Percentiles rank a stretch among this genome's conserved stretches.
These are phyloP conservation scores for Trametes polyzona DNA, from an alignment of 1,284 basidiomycete species.

Conservation along the genomic window DNA sequence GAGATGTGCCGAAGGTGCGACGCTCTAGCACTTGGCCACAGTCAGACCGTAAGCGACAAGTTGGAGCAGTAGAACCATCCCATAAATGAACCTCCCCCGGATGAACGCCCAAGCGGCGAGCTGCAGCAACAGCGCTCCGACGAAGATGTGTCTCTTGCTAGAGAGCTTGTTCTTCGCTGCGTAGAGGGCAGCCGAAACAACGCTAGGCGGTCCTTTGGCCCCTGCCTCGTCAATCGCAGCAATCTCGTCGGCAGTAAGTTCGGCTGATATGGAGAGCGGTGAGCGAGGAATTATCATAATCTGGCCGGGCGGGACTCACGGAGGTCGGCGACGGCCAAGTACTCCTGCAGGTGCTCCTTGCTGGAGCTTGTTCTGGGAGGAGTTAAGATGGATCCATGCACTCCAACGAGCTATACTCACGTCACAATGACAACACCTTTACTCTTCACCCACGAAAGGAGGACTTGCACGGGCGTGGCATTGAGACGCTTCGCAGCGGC, in stretches of 20 bases:
- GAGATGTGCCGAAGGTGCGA: no score
- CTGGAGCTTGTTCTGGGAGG: conserved; percentile 63
- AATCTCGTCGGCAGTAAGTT: conserved; percentile 52
- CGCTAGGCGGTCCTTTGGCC: conserved; percentile 37
- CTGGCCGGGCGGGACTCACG: conserved; percentile 41
- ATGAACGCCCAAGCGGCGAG: neutral
- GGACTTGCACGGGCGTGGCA: conserved; percentile 66
- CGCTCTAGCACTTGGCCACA: no score
- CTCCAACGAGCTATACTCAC: conserved; percentile 40
- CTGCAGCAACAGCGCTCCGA: conserved; percentile 1
- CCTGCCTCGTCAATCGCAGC: conserved; percentile 63
- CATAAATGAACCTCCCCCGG: neutral
- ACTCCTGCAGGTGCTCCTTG: conserved; percentile 65
- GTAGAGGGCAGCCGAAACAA: neutral
- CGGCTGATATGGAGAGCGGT: conserved; percentile 26
- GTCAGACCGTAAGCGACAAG: no score
- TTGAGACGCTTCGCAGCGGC: conserved; percentile 58
- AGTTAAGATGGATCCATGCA: neutral
- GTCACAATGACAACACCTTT: conserved; percentile 72
- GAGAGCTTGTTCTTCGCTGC: neutral
- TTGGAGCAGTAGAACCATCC: neutral
- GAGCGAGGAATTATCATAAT: no score
- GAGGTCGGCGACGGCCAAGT: conserved; percentile 65
- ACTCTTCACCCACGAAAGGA: conserved; percentile 67
- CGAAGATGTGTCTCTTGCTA: conserved; percentile 4